phyloP scores from a whole-genome alignment of 257 asterid genomes.

The Gardenia jasminoides region DNA sequence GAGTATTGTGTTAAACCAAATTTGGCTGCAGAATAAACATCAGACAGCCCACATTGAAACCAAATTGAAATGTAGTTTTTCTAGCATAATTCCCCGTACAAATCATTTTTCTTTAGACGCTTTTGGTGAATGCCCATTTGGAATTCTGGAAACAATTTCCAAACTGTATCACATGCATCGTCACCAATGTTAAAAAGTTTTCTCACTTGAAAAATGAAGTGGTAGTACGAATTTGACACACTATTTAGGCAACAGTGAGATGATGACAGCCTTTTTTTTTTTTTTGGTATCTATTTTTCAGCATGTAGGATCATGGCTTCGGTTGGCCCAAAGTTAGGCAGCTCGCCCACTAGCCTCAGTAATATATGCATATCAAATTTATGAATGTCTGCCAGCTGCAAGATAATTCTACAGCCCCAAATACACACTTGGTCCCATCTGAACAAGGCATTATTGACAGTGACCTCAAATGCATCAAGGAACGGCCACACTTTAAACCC shows the following conservation, averaged over 20 bases:
- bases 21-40: background rate
- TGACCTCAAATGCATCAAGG: background rate
- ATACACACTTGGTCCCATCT: background rate
- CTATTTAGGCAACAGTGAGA: background rate
- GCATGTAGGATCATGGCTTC: background rate
- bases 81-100: background rate
- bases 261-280: background rate
- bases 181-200: background rate
- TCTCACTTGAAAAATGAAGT: background rate
- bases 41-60: background rate
- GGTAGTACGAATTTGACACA: background rate
- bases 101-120: background rate
- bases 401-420: background rate
- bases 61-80: background rate
- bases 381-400: background rate
- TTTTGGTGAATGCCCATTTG: background rate
- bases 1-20: background rate
- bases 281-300: too few species aligned
- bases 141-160: background rate
- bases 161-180: too few species aligned
- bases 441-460: background rate
- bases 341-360: background rate
- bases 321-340: background rate
- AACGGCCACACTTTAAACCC: background rate
- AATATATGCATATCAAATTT: background rate